Base-by-base conservation (phyloP, 768 basidiomycete species). In the Russula lepida region DNA sequence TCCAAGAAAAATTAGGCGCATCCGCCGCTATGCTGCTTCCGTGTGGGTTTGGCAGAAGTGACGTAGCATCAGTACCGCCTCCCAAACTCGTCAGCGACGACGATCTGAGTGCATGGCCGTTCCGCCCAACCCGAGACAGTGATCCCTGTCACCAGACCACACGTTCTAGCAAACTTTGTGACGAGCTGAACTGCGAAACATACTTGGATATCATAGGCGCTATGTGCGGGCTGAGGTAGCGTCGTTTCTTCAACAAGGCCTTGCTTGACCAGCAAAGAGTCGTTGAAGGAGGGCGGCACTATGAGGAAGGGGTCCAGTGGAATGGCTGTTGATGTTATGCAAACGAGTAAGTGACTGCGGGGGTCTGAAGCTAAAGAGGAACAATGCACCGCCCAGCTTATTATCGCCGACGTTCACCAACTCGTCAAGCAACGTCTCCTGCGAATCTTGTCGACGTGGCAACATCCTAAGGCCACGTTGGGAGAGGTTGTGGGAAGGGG, bases 231-330 rank as follows among this genome's bases (percentile, higher is more conserved):
- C 8, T 13, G 57, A 5, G 65, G 65, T 8, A 52, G 23, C 25
- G 48, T 23, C 5, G 49, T 66, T 28, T 55, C 56, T 28, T 60
- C 59, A 21, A 66, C 59, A 17, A 64, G 53, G 19, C 65, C 65
- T 32, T 58, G 54, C 28, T 56, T 54, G 30, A 66, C 59, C 51
- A 66, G 49, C 19, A 66, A 15, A 7, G 65, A 66, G 50, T 64
- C 50, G 17, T 66, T 50, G 12, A 66, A 53, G 6, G 65, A 66
- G 28, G 65, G 59, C n/a, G 58, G 56, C 6, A 66, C 65, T 9
- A 60, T 15, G 15, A 66, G 63, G 39, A 60, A 66, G n/a, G 65
- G 65, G 17, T 66, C 65, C 15, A 27, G 55, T 25, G 44, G 43
- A 0, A 28, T 21, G 35, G n/a, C 55, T 56, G 21, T 23, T 19